Conservation (phyloP, 2,329 filamentous ascomycete species). For the Alternaria sp. region DNA sequence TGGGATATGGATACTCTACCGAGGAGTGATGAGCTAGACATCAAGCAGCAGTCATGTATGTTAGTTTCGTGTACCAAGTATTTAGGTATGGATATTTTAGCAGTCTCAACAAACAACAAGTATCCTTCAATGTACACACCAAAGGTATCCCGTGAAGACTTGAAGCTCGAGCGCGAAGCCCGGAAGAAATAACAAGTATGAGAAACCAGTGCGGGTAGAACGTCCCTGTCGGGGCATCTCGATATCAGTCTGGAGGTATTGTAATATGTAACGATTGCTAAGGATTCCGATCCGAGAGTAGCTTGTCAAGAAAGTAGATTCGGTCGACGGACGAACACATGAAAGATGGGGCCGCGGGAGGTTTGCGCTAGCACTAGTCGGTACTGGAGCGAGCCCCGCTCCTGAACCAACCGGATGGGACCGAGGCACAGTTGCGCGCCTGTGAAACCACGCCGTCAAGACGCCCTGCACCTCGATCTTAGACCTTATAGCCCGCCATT, state of each 20-base stretch:
- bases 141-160: not conserved
- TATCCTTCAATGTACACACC: not conserved
- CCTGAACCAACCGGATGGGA: not conserved
- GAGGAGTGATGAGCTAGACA: not conserved
- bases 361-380: not conserved
- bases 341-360: not conserved
- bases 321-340: not conserved
- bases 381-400: not conserved
- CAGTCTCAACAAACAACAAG: too few relatives aligned
- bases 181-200: not conserved
- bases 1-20: not conserved
- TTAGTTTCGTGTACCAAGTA: not conserved
- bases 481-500: conserved; percentile 5
- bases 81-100: not conserved
- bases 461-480: not conserved
- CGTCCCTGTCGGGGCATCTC: not conserved
- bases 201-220: not conserved
- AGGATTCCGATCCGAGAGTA: not conserved
- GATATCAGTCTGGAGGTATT: too few relatives aligned
- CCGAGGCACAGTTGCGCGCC: conserved; percentile 9
- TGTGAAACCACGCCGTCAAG: not conserved
- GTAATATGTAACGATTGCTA: not conserved
- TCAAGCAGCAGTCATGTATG: not conserved
- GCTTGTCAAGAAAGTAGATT: not conserved
- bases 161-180: not conserved